Percentiles rank a stretch among this genome's conserved stretches.
phyloP scores from a whole-genome alignment of 2,329 filamentous ascomycete species.

The Pseudogymnoascus sp. region DNA sequence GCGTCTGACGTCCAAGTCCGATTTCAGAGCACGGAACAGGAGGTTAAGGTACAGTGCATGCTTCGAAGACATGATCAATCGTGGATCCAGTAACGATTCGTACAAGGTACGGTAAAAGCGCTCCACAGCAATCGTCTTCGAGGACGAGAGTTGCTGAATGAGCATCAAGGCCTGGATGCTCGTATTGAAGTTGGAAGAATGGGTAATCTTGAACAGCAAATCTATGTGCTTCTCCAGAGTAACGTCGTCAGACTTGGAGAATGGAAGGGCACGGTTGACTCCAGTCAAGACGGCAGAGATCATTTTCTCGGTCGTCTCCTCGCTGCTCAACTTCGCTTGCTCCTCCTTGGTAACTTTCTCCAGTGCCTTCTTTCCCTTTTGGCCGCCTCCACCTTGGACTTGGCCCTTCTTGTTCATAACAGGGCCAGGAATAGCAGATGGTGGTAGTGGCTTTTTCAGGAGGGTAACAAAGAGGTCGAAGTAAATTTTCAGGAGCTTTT shows the following conservation, averaged over 20 bases:
- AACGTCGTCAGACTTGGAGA: conserved; percentile 71
- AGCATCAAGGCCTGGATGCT: conserved; percentile 91
- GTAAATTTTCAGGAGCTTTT: conserved; percentile 79
- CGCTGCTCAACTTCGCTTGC: conserved; percentile 31
- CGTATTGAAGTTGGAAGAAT: conserved; percentile 98
- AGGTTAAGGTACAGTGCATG: conserved; percentile 93
- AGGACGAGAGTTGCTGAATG: conserved; percentile 81
- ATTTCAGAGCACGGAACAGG: conserved; percentile 78
- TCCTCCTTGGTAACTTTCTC: conserved; percentile 31
- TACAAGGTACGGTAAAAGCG: conserved; percentile 94
- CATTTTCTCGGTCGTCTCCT: conserved; percentile 70
- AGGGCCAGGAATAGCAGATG: conserved; percentile 31
- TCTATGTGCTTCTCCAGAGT: conserved; percentile 82
- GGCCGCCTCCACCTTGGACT: conserved; percentile 46
- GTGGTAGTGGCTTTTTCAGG: conserved; percentile 50
- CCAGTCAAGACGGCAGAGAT: conserved; percentile 87
- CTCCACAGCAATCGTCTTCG: conserved; percentile 74
- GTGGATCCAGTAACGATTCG: conserved; percentile 86
- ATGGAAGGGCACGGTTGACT: conserved; percentile 92
- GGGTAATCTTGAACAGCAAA: conserved; percentile 89
- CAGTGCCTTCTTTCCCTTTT: conserved; percentile 43
- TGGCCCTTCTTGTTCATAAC: conserved; percentile 42
- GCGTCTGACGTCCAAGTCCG: conserved; percentile 80
- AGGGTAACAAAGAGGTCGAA: conserved; percentile 81
- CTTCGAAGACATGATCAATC: conserved; percentile 83